Evolutionary conservation across 2,329 filamentous ascomycete genomes (phyloP).

Genomic region (Botrytis byssoidea): DNA sequence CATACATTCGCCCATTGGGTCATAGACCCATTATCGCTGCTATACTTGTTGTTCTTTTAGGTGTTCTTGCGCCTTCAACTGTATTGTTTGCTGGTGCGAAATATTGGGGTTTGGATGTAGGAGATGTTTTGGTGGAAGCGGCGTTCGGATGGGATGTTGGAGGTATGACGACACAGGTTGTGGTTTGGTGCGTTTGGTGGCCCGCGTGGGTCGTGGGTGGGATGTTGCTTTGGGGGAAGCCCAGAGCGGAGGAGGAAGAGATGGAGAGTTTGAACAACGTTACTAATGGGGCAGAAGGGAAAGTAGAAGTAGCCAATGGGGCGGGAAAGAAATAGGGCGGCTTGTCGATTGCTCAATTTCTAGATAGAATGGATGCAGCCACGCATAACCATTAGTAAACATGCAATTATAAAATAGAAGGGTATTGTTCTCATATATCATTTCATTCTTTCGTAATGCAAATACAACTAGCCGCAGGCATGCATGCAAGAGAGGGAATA

Average conservation of each 20-base stretch:
- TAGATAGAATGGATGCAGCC: neutral
- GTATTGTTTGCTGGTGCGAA: conserved; percentile 51
- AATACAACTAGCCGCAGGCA: neutral
- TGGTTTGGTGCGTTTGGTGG: conserved; percentile 96
- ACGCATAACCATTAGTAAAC: neutral
- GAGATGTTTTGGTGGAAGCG: conserved; percentile 64
- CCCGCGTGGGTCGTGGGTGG: conserved; percentile 77
- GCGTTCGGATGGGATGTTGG: conserved; percentile 87
- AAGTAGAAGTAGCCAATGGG: neutral
- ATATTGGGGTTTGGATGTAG: conserved; percentile 50
- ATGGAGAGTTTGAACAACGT: neutral
- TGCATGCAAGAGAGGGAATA: conserved; percentile 22
- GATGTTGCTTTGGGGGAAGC: conserved; percentile 51
- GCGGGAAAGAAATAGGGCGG: neutral
- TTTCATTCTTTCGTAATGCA: conserved; percentile 16
- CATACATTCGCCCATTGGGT: conserved; percentile 62
- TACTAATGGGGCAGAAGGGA: neutral
- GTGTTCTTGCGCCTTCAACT: conserved; percentile 58
- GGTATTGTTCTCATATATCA: conserved; percentile 16
- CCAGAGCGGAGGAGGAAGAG: conserved; percentile 20
- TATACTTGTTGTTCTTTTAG: conserved; percentile 52
- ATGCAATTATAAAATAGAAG: neutral
- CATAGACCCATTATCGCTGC: conserved; percentile 43
- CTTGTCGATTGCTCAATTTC: neutral
- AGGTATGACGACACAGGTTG: conserved; percentile 83